Conservation (phyloP, 345 rosid species). For the Cochlearia excelsa region DNA sequence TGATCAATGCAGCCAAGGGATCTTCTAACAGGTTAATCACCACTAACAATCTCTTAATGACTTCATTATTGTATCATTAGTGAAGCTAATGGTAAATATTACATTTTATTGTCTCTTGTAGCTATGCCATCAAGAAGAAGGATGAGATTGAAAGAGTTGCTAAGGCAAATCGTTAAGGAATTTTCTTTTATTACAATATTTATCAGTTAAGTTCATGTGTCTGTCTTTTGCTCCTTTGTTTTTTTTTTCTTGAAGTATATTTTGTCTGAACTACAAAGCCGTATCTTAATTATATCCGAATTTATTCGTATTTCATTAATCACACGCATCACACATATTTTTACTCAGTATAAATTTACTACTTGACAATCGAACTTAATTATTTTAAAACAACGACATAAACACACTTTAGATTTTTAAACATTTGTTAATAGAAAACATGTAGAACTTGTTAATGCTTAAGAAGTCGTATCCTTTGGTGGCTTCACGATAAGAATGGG, state of each 20-base stretch:
- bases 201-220: too few species aligned
- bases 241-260: too few species aligned
- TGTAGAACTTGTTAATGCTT: conserved; percentile 12
- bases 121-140: conserved; percentile 94
- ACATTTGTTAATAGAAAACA: not conserved
- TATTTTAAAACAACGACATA: too few species aligned
- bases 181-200: not conserved
- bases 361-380: too few species aligned
- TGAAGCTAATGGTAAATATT: not conserved
- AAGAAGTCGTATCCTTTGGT: conserved; percentile 32
- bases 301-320: too few species aligned
- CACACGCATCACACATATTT: too few species aligned
- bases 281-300: too few species aligned
- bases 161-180: conserved; percentile 88
- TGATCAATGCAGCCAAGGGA: conserved; percentile 96
- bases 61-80: not conserved
- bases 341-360: too few species aligned
- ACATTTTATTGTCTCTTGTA: conserved; percentile 30
- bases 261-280: too few species aligned
- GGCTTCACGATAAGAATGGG: conserved; percentile 76
- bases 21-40: conserved; percentile 78
- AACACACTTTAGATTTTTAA: too few species aligned
- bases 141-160: conserved; percentile 99
- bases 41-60: not conserved
- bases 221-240: too few species aligned